Base-by-base conservation (phyloP, 2,329 filamentous ascomycete genomes). In the Penicillium capsulatum region DNA sequence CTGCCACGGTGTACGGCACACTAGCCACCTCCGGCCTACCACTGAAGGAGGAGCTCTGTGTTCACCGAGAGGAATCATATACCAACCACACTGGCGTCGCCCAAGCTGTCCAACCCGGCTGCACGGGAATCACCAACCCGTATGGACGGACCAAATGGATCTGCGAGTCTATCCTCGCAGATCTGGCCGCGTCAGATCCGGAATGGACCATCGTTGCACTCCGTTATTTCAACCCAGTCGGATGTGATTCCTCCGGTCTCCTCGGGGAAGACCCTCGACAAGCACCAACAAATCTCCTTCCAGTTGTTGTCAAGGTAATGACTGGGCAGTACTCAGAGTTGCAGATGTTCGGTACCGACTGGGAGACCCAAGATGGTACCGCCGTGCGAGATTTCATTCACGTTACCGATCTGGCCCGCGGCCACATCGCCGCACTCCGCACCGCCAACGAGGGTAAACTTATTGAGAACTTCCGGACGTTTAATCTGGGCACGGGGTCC, bases 61-160 rank as follows among this genome's bases (percentile, higher is more conserved):
- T 77, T 14, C 75, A 77, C 55, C 65, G 69, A 38, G 64, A 67
- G 28, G 72, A 76, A 45, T 59, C 59, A 3, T 70, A 69, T 39
- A 53, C 63, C 28, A 66, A 73, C 32, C 58, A 68, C 24, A 50
- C 69, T 10, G 74, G 73, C 4, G 36, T 62, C 2, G 63, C 71
- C 35, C 65, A 63, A 19, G 59, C 59, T 8, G 63, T 69, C 19
- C 57, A 70, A 27, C 67, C 73, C 9, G 76, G 76, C 9, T 74
- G 70, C 20, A 67, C 71, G 11, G 77, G 79, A 7, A 70, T 83
- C 42, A 81, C 79, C 10, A 81, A 77, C 51, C 80, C 80, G 1
- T 84, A 84, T 53, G 80, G 79, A 13, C 72, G 80, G 36, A 78
- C 79, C 2, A 84, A 84, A 59, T 83, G 78, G 69, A 80, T 84